Evolutionary conservation across 2,329 filamentous ascomycete species (phyloP).

Genomic region (Alternaria triticina): DNA sequence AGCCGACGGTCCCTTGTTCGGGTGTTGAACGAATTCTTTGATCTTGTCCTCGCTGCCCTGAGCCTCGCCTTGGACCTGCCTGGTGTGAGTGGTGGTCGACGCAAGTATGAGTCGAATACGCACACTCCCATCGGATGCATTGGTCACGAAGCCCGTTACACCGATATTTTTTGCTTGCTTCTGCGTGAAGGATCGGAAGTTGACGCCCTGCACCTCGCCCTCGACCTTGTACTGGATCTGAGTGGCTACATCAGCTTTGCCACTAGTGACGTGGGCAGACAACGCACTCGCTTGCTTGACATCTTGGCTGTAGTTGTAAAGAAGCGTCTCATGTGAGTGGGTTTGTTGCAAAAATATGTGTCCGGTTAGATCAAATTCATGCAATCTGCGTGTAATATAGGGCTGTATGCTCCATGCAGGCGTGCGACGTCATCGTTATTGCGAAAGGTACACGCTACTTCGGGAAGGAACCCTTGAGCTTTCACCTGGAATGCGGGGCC

Average conservation of each 20-base stretch:
- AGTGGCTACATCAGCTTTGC: conserved; percentile 22
- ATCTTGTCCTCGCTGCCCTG: conserved; percentile 74
- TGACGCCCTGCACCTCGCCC: conserved; percentile 59
- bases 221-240: conserved; percentile 58
- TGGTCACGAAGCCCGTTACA: conserved; percentile 56
- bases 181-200: conserved; percentile 56
- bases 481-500: conserved; percentile 14
- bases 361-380: background rate
- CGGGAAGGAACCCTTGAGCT: conserved; percentile 8
- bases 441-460: conserved; percentile 9
- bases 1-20: conserved; percentile 75
- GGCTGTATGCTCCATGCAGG: background rate
- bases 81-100: conserved; percentile 10
- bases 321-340: conserved; percentile 29
- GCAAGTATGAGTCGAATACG: conserved; percentile 1
- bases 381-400: background rate
- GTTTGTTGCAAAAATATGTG: background rate
- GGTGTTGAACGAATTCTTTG: conserved; percentile 72
- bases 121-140: conserved; percentile 55
- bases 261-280: conserved; percentile 1
- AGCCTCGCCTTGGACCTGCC: conserved; percentile 85
- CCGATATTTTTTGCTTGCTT: conserved; percentile 53
- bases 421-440: conserved; percentile 14
- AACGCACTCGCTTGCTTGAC: conserved; percentile 44
- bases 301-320: conserved; percentile 39